Base-by-base conservation (phyloP, 23 red algal species). In the Gracilaria gracilis region DNA sequence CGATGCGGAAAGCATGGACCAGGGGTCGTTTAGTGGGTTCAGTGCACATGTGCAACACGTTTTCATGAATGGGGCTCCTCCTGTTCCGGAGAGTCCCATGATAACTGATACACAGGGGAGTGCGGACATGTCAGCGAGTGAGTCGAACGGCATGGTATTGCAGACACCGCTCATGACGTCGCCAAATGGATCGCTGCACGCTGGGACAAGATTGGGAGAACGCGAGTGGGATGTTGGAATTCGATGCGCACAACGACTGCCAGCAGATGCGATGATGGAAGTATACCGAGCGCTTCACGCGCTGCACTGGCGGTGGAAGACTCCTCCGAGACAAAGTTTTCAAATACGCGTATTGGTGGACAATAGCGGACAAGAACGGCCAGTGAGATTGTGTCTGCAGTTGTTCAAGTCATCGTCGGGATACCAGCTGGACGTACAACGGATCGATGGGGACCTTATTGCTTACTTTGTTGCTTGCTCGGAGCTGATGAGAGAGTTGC, bases 261-360 rank as follows among this genome's bases (percentile, higher is more conserved):
- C 91, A 9, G 91, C 91, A 77, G 91, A 94, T 44, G 91, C 91
- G 24, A 94, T 99, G 93, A 82, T 94, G 86, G 95, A 96, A 79
- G 27, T 99, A 61, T 99, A 94, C 62, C 93, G 97, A 16, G 89
- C 93, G 65, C 85, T 99, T 16, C 66, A 79, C 54, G 75, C 72
- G 25, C 55, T 96, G 73, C 84, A 72, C 14, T 99, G 97, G 97
- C 77, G 90, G 35, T 96, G 93, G 93, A 99, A 95, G 89, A 94
- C 91, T 31, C 93, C 95, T 37, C 59, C 67, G 15, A 64, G 78
- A 42, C 91, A 99, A 66, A 89, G 74, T 36, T 86, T 96, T 64
- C 93, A 93, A 77, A 92, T 94, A 53, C 71, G 83, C 23, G 87
- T 75, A 25, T 28, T 94, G 44, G 88, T 93, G 44, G 65, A 67